Conservation (phyloP, 257 asterid species). For the Nicotiana attenuata region DNA sequence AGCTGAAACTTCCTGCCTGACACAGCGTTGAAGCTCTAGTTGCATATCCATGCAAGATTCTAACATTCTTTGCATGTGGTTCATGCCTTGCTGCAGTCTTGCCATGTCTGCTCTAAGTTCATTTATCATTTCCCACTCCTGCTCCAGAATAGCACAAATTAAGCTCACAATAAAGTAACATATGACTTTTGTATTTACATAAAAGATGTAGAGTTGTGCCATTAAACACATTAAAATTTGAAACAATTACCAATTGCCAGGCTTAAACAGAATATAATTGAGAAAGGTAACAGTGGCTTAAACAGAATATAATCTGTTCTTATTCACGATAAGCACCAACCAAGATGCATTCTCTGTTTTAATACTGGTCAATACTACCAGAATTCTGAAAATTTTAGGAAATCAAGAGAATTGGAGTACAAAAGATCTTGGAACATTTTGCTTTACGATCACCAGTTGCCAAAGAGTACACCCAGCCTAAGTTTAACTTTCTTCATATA, state of each 20-base stretch:
- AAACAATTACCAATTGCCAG: background rate
- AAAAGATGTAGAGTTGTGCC: background rate
- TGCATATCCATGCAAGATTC: conserved; percentile 99
- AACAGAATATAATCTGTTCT: background rate
- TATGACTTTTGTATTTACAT: background rate
- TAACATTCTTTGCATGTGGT: conserved; percentile 93
- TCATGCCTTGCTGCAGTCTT: conserved; percentile 92
- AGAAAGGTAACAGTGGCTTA: background rate
- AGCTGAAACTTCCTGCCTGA: conserved; percentile 94
- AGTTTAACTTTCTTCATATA: background rate
- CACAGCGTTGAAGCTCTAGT: conserved; percentile 91
- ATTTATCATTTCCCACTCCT: conserved; percentile 87
- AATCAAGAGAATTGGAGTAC: background rate
- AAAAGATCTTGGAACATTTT: background rate
- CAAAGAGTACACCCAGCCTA: background rate
- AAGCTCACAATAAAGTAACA: background rate
- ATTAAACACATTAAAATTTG: background rate
- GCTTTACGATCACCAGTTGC: background rate
- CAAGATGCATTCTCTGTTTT: background rate
- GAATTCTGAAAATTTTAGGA: background rate
- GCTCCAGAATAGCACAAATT: conserved; percentile 11
- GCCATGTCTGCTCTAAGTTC: conserved; percentile 79
- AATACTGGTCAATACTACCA: background rate
- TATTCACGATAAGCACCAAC: background rate
- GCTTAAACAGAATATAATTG: background rate